These are phyloP conservation scores for Decorospora gaudefroyi DNA, from an alignment of 2,329 filamentous ascomycete genomes.

Conservation along the genomic window DNA sequence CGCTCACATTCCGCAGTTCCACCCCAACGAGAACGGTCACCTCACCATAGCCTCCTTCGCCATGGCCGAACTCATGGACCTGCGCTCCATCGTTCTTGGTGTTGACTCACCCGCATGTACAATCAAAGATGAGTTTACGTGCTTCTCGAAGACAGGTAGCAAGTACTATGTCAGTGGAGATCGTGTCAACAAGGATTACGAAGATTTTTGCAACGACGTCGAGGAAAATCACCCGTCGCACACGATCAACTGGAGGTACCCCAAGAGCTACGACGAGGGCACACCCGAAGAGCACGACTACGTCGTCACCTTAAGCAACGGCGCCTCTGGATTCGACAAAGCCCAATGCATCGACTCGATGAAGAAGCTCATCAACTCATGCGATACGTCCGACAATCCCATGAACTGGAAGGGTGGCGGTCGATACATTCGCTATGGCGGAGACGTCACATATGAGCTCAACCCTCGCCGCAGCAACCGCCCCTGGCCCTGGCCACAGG, in stretches of 20 bases:
- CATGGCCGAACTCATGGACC: slow-evolving; percentile 9
- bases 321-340: not conserved
- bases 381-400: slow-evolving; percentile 3
- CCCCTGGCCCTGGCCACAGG: not conserved
- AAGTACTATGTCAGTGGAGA: slow-evolving; percentile 5
- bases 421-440: not conserved
- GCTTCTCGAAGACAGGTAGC: not conserved
- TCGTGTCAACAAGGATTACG: not conserved
- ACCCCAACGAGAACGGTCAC: slow-evolving; percentile 8
- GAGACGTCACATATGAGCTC: slow-evolving; percentile 9
- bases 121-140: slow-evolving; percentile 1
- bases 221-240: not conserved
- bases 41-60: slow-evolving; percentile 8
- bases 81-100: slow-evolving; percentile 7
- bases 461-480: slow-evolving; percentile 3
- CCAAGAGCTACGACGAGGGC: not conserved
- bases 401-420: slow-evolving; percentile 10
- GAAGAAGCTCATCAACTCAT: slow-evolving; percentile 2
- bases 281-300: slow-evolving; percentile 3
- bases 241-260: slow-evolving; percentile 1
- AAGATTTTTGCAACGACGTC: not conserved
- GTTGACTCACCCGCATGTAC: slow-evolving; percentile 2
- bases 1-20: not conserved
- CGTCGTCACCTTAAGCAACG: not conserved
- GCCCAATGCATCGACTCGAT: slow-evolving; percentile 3